Percentiles rank a stretch among this genome's conserved stretches.
Evolutionary conservation across 495 filamentous ascomycete species (phyloP).

Genomic region (Tetracladium setigerum): DNA sequence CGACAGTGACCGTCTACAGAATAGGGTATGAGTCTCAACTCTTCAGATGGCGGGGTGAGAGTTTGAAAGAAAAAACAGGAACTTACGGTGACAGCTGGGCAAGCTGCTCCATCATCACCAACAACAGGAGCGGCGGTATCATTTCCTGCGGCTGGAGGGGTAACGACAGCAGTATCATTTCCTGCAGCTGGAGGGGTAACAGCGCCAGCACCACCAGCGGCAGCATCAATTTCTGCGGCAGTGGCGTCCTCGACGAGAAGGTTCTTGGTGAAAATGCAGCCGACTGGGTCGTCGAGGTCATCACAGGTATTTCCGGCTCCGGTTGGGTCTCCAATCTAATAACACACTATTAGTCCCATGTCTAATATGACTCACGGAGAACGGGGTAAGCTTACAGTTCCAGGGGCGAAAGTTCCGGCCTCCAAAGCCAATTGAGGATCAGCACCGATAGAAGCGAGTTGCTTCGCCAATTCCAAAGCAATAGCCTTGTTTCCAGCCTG

Average conservation of each 20-base stretch:
- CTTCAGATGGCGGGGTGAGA: too few relatives aligned
- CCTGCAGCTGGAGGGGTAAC: conserved; percentile 10
- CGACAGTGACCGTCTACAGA: conserved; percentile 6
- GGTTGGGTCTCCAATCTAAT: conserved; percentile 42
- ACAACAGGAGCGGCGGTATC: conserved; percentile 1
- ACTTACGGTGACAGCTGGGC: conserved; percentile 1
- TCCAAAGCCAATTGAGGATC: conserved; percentile 49
- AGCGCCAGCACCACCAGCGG: conserved; percentile 30
- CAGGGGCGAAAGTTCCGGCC: conserved; percentile 52
- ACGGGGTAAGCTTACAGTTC: conserved; percentile 30
- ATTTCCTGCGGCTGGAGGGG: not conserved
- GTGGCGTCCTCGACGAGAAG: conserved; percentile 51
- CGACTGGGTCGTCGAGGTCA: conserved; percentile 37
- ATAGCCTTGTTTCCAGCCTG: conserved; percentile 46
- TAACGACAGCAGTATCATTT: not conserved
- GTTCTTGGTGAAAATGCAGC: conserved; percentile 56
- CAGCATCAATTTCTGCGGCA: conserved; percentile 45
- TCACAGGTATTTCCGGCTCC: conserved; percentile 53
- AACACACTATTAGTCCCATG: conserved; percentile 9
- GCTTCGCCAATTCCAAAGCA: conserved; percentile 43
- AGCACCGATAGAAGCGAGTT: conserved; percentile 48
- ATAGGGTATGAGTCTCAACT: not conserved
- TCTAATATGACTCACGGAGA: not conserved
- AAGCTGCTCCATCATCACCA: not conserved
- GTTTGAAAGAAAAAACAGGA: conserved; percentile 8